phyloP scores from a whole-genome alignment of 345 rosid genomes.

The Syzygium aromaticum region DNA sequence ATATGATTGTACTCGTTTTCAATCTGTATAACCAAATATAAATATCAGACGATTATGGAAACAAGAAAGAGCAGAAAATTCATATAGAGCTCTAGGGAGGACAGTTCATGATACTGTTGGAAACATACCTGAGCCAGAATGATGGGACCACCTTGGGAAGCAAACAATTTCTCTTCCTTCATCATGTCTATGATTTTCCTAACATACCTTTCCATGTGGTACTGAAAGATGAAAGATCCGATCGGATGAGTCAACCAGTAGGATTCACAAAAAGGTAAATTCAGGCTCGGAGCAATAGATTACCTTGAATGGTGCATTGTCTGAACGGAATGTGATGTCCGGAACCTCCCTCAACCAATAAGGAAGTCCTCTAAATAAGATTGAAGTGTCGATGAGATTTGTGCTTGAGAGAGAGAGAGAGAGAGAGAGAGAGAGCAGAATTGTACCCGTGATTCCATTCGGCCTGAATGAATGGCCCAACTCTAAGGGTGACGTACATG shows the following conservation, averaged over 20 bases:
- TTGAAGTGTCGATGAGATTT: not conserved
- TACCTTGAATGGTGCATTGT: slow-evolving; percentile 54
- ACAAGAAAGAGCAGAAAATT: not conserved
- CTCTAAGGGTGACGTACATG: slow-evolving; percentile 41
- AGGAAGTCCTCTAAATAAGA: slow-evolving; percentile 35
- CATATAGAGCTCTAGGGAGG: not conserved
- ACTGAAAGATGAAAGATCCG: not conserved
- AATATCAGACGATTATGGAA: not conserved
- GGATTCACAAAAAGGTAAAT: not conserved
- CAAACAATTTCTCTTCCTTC: slow-evolving; percentile 25
- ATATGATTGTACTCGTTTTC: slow-evolving; percentile 86
- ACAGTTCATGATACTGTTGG: not conserved
- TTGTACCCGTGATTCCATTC: slow-evolving; percentile 71
- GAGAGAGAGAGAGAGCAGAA: not conserved
- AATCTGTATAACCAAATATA: slow-evolving; percentile 27
- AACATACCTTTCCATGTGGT: slow-evolving; percentile 23
- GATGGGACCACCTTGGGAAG: slow-evolving; percentile 44
- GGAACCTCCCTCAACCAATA: slow-evolving; percentile 52
- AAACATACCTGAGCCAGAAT: slow-evolving; percentile 30
- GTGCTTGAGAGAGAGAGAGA: not conserved
- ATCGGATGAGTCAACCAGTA: not conserved
- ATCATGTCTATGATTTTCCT: slow-evolving; percentile 16
- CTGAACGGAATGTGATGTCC: slow-evolving; percentile 38
- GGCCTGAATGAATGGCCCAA: slow-evolving; percentile 53
- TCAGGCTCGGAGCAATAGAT: not conserved